These are phyloP conservation scores for Cardamine chenopodiifolia DNA, from an alignment of 345 rosid species.

Conservation along the genomic window DNA sequence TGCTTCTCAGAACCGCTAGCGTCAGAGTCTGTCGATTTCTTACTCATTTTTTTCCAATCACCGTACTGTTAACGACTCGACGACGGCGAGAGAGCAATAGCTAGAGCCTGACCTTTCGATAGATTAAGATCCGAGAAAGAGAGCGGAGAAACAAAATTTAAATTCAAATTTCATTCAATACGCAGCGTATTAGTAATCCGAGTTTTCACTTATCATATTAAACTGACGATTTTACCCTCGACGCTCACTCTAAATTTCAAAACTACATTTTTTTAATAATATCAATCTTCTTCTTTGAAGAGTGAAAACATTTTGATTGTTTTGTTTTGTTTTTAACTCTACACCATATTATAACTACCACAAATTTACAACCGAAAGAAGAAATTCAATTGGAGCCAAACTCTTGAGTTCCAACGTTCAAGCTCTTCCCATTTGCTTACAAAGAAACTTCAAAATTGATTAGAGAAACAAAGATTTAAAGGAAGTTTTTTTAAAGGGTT, in stretches of 20 bases:
- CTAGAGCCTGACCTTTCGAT: neutral
- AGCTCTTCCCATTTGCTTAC: slow-evolving; percentile 91
- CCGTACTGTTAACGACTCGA: neutral
- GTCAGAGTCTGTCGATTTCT: slow-evolving; percentile 11
- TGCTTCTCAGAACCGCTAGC: slow-evolving; percentile 28
- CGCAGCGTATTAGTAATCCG: slow-evolving; percentile 22
- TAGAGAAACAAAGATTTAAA: too few species aligned
- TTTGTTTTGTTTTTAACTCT: slow-evolving; percentile 6
- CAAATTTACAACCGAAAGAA: slow-evolving; percentile 29
- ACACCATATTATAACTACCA: neutral
- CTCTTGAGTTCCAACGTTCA: slow-evolving; percentile 83
- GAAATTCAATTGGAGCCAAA: slow-evolving; percentile 68
- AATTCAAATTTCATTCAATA: neutral
- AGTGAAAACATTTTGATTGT: neutral
- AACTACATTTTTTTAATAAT: too few species aligned
- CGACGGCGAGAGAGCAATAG: neutral
- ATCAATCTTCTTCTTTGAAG: too few species aligned
- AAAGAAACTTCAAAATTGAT: neutral
- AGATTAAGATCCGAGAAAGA: neutral
- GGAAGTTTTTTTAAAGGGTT: too few species aligned
- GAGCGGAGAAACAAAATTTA: slow-evolving; percentile 17
- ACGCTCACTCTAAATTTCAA: neutral
- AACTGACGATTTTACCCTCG: slow-evolving; percentile 13
- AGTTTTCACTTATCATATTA: neutral
- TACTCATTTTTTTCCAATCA: slow-evolving; percentile 29